Percentiles rank a stretch among this genome's conserved stretches.
phyloP scores from a whole-genome alignment of 768 basidiomycete species.

The Panellus pusillus region DNA sequence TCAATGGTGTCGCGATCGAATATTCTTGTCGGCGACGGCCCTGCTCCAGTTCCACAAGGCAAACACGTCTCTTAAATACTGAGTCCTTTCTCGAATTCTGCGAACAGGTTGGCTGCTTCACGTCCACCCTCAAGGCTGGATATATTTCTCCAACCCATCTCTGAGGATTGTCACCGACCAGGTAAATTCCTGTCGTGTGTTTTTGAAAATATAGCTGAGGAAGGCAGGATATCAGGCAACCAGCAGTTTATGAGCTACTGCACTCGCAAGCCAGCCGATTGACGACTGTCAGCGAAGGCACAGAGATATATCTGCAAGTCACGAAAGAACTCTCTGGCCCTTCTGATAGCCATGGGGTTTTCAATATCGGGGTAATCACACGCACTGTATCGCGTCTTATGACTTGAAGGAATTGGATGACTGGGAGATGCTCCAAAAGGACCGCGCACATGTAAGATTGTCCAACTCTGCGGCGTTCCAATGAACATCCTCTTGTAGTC shows the following conservation, averaged over 20 bases:
- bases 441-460: conserved; percentile 28
- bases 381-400: conserved; percentile 47
- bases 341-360: conserved; percentile 20
- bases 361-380: conserved; percentile 47
- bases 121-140: conserved; percentile 48
- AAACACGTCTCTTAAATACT: conserved; percentile 13
- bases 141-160: conserved; percentile 47
- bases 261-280: conserved; percentile 30
- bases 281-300: conserved; percentile 31
- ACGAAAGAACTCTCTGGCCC: conserved; percentile 18
- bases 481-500: conserved; percentile 27
- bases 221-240: conserved; percentile 45
- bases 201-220: no score
- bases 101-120: conserved; percentile 37
- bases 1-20: conserved; percentile 19
- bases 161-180: conserved; percentile 46
- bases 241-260: conserved; percentile 31
- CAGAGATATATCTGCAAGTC: conserved; percentile 46
- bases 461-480: background rate
- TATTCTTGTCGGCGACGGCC: conserved; percentile 5
- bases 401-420: conserved; percentile 32
- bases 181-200: background rate
- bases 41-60: conserved; percentile 7
- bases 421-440: conserved; percentile 26
- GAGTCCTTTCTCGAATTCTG: conserved; percentile 4